These are phyloP conservation scores for Paralagenidium karlingii DNA, from an alignment of 352 stramenopile species.

Conservation along the genomic window DNA sequence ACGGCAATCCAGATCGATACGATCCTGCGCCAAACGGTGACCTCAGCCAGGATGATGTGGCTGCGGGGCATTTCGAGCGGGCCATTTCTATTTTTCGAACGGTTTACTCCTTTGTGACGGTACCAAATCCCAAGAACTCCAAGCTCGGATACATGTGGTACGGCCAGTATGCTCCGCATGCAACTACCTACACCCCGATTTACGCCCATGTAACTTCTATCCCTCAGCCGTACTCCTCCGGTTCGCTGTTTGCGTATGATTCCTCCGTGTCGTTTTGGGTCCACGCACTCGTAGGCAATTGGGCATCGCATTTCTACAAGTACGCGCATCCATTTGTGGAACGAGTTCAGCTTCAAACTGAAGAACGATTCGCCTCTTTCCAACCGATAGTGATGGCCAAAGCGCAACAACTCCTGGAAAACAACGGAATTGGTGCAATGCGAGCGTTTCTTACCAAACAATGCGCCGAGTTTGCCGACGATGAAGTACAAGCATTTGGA, in stretches of 20 bases:
- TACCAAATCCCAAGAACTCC: constrained; percentile 35
- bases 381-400: constrained; percentile 20
- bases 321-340: constrained; percentile 44
- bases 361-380: constrained; percentile 24
- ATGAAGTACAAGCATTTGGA: constrained; percentile 35
- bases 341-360: constrained; percentile 38
- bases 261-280: constrained; percentile 59
- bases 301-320: constrained; percentile 63
- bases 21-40: constrained; percentile 31
- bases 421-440: constrained; percentile 27
- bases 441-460: constrained; percentile 41
- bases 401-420: constrained; percentile 18
- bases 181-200: constrained; percentile 83
- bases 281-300: constrained; percentile 77
- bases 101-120: constrained; percentile 80
- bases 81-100: constrained; percentile 90
- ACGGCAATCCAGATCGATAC: constrained; percentile 85
- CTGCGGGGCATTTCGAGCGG: constrained; percentile 71
- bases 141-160: constrained; percentile 76
- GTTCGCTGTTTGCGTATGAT: constrained; percentile 58
- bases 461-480: constrained; percentile 28
- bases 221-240: constrained; percentile 28
- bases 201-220: constrained; percentile 49
- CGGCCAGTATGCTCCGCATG: constrained; percentile 83
- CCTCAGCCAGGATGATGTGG: constrained; percentile 33